These are phyloP conservation scores for Aspergillus sp. DNA, from an alignment of 2,329 filamentous ascomycete genomes.

Conservation along the genomic window DNA sequence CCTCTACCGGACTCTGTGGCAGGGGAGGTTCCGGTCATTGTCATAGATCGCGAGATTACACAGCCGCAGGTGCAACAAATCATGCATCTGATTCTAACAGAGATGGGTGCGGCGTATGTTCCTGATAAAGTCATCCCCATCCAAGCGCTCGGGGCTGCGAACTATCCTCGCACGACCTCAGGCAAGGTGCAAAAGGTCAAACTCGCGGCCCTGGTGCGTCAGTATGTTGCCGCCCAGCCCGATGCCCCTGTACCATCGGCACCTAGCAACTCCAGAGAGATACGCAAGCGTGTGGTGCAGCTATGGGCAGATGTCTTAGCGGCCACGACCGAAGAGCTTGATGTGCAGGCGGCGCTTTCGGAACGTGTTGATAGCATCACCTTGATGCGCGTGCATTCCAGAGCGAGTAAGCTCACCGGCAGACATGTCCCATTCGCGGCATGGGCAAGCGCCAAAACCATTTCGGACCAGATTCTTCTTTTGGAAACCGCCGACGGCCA, in stretches of 20 bases:
- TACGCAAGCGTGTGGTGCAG: background rate
- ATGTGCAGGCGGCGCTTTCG: background rate
- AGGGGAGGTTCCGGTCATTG: conserved; percentile 2
- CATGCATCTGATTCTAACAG: background rate
- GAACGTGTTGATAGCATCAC: background rate
- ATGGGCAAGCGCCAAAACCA: background rate
- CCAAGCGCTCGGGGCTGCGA: background rate
- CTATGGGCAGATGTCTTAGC: background rate
- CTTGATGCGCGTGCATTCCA: background rate
- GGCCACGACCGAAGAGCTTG: background rate
- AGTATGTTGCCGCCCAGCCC: background rate
- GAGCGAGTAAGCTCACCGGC: background rate
- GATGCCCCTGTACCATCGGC: no score
- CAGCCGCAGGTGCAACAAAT: background rate
- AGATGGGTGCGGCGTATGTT: background rate
- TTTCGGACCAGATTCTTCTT: background rate
- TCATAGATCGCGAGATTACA: background rate
- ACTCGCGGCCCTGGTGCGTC: background rate
- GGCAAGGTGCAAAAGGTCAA: conserved; percentile 3
- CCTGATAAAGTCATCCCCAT: background rate
- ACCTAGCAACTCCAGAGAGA: background rate
- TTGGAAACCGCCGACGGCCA: background rate
- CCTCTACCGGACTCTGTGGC: background rate
- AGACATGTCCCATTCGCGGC: background rate
- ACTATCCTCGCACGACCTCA: background rate